Percentiles rank a stretch among this genome's conserved stretches.
Evolutionary conservation across 371 early-diverging fungal genomes (phyloP).

Genomic region (Paraphysoderma sedebokerense): DNA sequence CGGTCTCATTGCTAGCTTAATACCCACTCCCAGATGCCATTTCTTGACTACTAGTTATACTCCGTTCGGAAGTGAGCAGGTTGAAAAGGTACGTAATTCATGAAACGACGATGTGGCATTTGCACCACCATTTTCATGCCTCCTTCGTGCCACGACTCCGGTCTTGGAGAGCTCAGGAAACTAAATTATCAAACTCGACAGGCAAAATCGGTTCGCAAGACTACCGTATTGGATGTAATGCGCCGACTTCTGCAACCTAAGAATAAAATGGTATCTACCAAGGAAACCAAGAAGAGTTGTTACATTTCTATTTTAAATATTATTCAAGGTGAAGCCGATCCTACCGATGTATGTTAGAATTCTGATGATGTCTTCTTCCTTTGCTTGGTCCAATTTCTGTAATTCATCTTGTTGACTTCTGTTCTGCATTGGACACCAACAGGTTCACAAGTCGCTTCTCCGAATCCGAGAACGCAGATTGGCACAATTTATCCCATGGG

Average conservation of each 20-base stretch:
- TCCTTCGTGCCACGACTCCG: no score
- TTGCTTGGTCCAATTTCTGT: background rate
- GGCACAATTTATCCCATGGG: conserved; percentile 98
- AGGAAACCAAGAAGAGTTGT: conserved; percentile 73
- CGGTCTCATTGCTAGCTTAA: conserved; percentile 81
- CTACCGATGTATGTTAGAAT: conserved; percentile 61
- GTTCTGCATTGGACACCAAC: background rate
- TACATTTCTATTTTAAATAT: conserved; percentile 92
- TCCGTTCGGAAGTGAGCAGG: conserved; percentile 90
- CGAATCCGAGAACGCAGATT: conserved; percentile 85
- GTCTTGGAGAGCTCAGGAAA: background rate
- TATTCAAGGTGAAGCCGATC: conserved; percentile 95
- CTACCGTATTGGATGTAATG: conserved; percentile 97
- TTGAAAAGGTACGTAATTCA: conserved; percentile 84
- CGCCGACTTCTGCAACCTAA: conserved; percentile 86
- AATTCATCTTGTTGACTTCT: background rate
- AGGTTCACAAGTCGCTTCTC: conserved; percentile 90
- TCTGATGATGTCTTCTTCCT: background rate
- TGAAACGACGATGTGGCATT: conserved; percentile 10
- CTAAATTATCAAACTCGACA: no score
- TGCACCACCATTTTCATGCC: no score
- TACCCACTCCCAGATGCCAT: conserved; percentile 94
- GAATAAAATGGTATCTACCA: conserved; percentile 89
- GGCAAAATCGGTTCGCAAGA: conserved; percentile 81
- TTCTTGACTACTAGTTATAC: conserved; percentile 95